These are phyloP conservation scores for Trichosanthes truncata DNA, from an alignment of 306 rosid species.

Conservation along the genomic window DNA sequence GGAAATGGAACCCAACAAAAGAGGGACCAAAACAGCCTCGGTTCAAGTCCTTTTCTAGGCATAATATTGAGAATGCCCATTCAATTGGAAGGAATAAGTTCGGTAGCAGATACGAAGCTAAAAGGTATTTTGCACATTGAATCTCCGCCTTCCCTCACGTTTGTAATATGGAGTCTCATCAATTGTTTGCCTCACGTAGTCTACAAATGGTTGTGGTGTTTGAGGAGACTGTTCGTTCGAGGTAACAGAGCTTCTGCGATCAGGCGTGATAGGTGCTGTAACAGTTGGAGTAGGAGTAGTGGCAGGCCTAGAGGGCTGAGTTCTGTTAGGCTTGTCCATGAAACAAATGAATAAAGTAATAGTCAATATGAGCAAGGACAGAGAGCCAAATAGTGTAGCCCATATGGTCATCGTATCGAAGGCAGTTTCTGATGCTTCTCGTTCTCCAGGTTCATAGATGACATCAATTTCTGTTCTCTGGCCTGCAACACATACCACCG, in stretches of 20 bases:
- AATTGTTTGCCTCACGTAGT: slow-evolving; percentile 80
- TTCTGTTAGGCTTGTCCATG: slow-evolving; percentile 40
- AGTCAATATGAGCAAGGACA: slow-evolving; percentile 28
- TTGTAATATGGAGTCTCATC: slow-evolving; percentile 92
- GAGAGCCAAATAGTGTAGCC: slow-evolving; percentile 35
- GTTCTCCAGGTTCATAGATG: slow-evolving; percentile 34
- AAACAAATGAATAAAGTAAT: slow-evolving; percentile 18
- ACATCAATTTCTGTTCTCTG: slow-evolving; percentile 64
- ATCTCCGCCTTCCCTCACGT: slow-evolving; percentile 61
- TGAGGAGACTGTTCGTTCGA: slow-evolving; percentile 56
- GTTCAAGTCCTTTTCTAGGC: not conserved
- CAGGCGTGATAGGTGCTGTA: slow-evolving; percentile 51
- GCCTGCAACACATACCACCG: slow-evolving; percentile 39
- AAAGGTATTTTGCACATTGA: slow-evolving; percentile 74
- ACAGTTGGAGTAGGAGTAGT: slow-evolving; percentile 25
- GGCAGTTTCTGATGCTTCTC: slow-evolving; percentile 18
- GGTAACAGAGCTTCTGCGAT: slow-evolving; percentile 31
- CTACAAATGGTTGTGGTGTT: slow-evolving; percentile 89
- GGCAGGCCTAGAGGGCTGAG: slow-evolving; percentile 24
- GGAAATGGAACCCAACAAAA: not conserved
- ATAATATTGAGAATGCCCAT: not conserved
- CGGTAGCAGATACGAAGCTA: slow-evolving; percentile 15
- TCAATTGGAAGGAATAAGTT: not conserved
- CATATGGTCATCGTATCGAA: slow-evolving; percentile 15
- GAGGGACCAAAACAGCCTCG: not conserved